Evolutionary conservation across 2,329 filamentous ascomycete species (phyloP), one percentile per base, ranked within the genome.

Genomic region (Periconia macrospinosa): DNA sequence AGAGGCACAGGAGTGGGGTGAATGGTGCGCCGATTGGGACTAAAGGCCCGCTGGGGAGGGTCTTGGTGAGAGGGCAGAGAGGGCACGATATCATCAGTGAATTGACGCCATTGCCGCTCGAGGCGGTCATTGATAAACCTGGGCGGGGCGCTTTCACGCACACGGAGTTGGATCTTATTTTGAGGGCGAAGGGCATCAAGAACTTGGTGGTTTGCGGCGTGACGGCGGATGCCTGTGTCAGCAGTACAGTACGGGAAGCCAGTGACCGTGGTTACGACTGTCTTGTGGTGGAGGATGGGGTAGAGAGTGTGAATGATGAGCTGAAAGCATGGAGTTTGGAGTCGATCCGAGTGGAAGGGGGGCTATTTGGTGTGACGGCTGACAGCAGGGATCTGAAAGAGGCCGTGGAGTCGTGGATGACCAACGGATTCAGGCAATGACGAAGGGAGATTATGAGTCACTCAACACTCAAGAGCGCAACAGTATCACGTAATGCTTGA

Each of bases 71-170:
- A 18, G 84, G 84, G 1, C 81, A 86, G 60, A 62, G 72, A 19
- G 84, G 84, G 1, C 83, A 86, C 61, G 83, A 82, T 45, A 84
- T 80, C 30, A 77, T 86, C 17, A 70, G 77, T 8, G 83, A 86
- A 59, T 67, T 84, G 30, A 77, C 76, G 52, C 81, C 81, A 14
- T 50, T 78, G 15, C 67, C 69, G 1, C 49, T 71, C 2, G 81
- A 84, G 59, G 75, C 78, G 0, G 72, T 83, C 9, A 78, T 84
- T 42, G 81, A 84, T 65, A 83, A 84, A 64, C 80, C 81, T 0
- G 81, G 81, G 0, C 75, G 79, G 20, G 76, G 81, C 1, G 80
- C 81, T 2, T 84, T 84, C 63, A 67, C 76, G 7, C 72, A 83
- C 57, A 84, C 82, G 0, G 81, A 84, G 49, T 78, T 84, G 49